Evolutionary conservation across 352 stramenopile genomes (phyloP), one percentile per base, ranked within the genome.

Genomic region (Phytophthora cactorum): DNA sequence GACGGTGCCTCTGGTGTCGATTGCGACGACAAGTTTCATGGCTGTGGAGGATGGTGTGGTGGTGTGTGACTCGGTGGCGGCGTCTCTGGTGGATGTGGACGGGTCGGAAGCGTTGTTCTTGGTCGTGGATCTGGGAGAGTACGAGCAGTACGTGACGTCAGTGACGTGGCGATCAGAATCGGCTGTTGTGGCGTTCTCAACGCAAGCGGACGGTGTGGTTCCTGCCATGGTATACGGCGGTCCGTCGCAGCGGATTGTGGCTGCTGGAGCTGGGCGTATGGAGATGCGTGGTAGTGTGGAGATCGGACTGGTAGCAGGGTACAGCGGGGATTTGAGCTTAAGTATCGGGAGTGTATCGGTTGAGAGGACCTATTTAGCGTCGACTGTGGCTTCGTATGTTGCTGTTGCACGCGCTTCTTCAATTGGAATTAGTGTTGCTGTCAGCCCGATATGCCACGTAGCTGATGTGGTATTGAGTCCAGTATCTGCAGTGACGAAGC

Each of bases 21-120:
- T 71, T 10, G 10, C 17, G 22, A 52, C 39, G 29, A 66, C 49
- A 4, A 29, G 14, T 6, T 72, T 72, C 39, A 44, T 36, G 2
- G 66, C 63, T 0, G 36, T 68, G 32, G 76, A 84, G 68, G 73
- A 84, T 51, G 57, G 49, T 8, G 54, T 68, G 34, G 53, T 76
- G 1, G 36, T 71, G 4, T 74, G 63, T 1, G 64, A 72, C 46
- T 52, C 56, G 15, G 59, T 81, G 1, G 29, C n/a, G 17, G 70
- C 70, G 3, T 70, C 59, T 4, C 47, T 85, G 31, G 53, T 77
- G 31, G 77, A 85, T 66, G 53, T 64, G 4, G 77, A 85, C 22
- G 68, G 71, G 11, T 85, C 77, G 0, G 74, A 85, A 44, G 43
- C 39, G 9, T 38, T 79, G 15, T 81, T 70, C 41, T 59, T 85